Evolutionary conservation across 2,329 filamentous ascomycete genomes (phyloP), one percentile per base, ranked within the genome.

Genomic region (Aspergillus phoenicis): DNA sequence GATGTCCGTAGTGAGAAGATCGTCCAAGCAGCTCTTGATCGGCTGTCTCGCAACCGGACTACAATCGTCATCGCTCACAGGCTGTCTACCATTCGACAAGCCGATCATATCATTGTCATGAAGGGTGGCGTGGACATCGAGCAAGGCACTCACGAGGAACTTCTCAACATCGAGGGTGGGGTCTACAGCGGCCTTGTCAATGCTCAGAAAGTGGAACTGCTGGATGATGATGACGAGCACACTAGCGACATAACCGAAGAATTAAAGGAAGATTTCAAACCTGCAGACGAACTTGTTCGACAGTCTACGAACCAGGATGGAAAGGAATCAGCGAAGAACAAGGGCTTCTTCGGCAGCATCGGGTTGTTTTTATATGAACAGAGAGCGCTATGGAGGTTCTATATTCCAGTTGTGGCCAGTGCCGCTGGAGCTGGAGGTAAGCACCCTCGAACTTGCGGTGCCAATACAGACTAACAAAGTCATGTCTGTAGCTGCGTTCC

Each of bases 61-160:
- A 88, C 91, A 0, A 85, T 95, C n/a, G 85, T 93, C 45, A 91
- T 94, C 52, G 93, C 91, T 0, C 89, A 91, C 71, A 84, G 89
- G 8, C 77, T 91, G 24, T 90, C 89, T 0, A 91, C 89, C 0
- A 87, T 91, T 58, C 87, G 89, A 78, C 87, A 89, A 64, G 91
- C 91, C 3, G 89, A 96, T 70, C 85, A 87, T 39, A 96, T 96
- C 57, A 80, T 93, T 7, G 91, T 96, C 0, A 75, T 96, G 57
- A 83, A 89, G 52, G 85, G 89, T 66, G 92, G 92, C 2, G 77
- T 82, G 56, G 85, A 92, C 0, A 83, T 89, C 8, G 91, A 96
- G 73, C 80, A 88, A 66, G 92, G 92, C 0, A 91, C 85, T 0
- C 92, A 96, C 65, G 85, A 91, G 6, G 84, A 86, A 47, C 83